Base-by-base conservation (phyloP, 2,329 filamentous ascomycete genomes). In the Curvularia verruculosa region DNA sequence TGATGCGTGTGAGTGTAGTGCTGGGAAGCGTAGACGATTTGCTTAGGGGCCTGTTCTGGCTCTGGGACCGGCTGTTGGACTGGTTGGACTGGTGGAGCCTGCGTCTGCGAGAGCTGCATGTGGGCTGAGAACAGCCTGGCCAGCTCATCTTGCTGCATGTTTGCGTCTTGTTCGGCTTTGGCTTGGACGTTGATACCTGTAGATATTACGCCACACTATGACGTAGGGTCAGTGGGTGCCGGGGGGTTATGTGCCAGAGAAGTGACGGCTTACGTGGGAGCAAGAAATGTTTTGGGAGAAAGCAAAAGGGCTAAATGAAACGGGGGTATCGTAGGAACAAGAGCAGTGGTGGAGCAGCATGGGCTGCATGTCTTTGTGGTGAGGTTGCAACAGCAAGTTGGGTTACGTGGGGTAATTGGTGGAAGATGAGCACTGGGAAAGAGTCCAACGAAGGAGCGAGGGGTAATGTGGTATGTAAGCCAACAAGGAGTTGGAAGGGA, bases 1-100 rank as follows among this genome's bases (percentile, higher is more conserved):
- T 96, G 91, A 43, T 89, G 81, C 8, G 91, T 92, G 72, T 93
- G 91, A 63, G 89, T 89, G 75, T 96, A 96, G 75, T 96, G 92
- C 70, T 91, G 88, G 9, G 90, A 90, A 65, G 90, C 86, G 79
- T 95, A 96, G 60, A 84, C 81, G 61, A 91, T 88, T 21, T 82
- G 78, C 52, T 81, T 74, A 41, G 66, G 69, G 53, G 55, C 65
- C 37, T 65, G 63, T 41, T 68, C 65, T 39, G 56, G 51, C 44
- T 63, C 56, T 24, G 56, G 51, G 41, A 61, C 8, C 8, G 28
- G 7, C 4, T 36, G 59, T 26, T 52, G 52, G 18, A 40, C 36
- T 48, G 44, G 50, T 43, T 89, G 74, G 89, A 50, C 12, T 37
- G 64, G 63, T 58, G 73, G 74, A 59, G 62, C 53, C 67, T 64